Evolutionary conservation across 257 asterid genomes (phyloP).

Genomic region (Ehretia macrophylla): DNA sequence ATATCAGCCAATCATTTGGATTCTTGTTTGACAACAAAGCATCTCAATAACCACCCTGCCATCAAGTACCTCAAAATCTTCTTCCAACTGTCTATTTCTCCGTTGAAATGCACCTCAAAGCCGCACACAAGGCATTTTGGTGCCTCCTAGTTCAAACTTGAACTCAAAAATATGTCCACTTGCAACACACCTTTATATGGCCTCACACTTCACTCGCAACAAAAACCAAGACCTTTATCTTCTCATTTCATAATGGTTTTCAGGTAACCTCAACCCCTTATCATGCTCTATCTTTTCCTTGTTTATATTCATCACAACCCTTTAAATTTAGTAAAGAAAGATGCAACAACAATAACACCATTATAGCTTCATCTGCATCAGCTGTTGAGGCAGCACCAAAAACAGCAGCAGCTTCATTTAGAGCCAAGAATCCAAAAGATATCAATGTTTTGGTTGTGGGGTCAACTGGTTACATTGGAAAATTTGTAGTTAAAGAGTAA

Average conservation of each 20-base stretch:
- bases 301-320: slow-evolving; percentile 31
- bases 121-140: slow-evolving; percentile 8
- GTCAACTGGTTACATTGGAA: slow-evolving; percentile 92
- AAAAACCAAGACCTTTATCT: slow-evolving; percentile 26
- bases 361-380: slow-evolving; percentile 30
- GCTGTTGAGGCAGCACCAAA: slow-evolving; percentile 33
- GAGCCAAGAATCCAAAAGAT: slow-evolving; percentile 61
- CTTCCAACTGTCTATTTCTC: slow-evolving; percentile 20
- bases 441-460: slow-evolving; percentile 79
- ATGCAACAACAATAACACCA: slow-evolving; percentile 26
- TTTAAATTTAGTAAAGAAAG: slow-evolving; percentile 24
- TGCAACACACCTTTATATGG: slow-evolving; percentile 44
- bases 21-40: slow-evolving; percentile 36
- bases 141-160: slow-evolving; percentile 11
- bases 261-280: slow-evolving; percentile 44
- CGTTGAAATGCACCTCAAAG: slow-evolving; percentile 1
- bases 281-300: slow-evolving; percentile 32
- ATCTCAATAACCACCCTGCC: slow-evolving; percentile 6
- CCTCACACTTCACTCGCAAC: slow-evolving; percentile 31
- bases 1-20: slow-evolving; percentile 68
- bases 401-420: slow-evolving; percentile 43
- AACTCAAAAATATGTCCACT: slow-evolving; percentile 49
- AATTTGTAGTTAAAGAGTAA: slow-evolving; percentile 67
- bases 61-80: slow-evolving; percentile 27
- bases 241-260: slow-evolving; percentile 38